Conservation (phyloP, 108 stramenopile genomes). For the Discostella stelligeroides region DNA sequence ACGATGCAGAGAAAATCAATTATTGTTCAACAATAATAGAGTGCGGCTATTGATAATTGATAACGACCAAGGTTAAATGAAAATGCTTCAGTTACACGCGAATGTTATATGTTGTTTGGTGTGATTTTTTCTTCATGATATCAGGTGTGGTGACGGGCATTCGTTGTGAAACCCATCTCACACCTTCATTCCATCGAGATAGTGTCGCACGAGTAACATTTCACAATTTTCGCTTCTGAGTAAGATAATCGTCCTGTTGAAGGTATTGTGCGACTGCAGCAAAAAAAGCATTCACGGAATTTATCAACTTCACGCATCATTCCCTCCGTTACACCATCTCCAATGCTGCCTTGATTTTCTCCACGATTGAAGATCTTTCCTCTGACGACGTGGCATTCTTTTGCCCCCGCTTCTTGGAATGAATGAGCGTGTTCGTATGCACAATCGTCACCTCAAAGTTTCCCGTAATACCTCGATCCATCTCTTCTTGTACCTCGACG, state of each 20-base stretch:
- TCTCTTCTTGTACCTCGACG: slow-evolving; percentile 38
- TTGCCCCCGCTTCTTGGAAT: slow-evolving; percentile 51
- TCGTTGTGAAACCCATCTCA: not conserved
- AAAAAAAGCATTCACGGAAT: not conserved
- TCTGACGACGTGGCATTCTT: slow-evolving; percentile 32
- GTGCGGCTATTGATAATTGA: no score
- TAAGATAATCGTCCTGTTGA: no score
- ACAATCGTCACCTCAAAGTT: slow-evolving; percentile 59
- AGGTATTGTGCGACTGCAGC: no score
- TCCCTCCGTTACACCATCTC: slow-evolving; percentile 18
- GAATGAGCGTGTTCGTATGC: slow-evolving; percentile 47
- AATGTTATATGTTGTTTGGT: no score
- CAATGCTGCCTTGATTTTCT: slow-evolving; percentile 45
- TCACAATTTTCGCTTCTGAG: no score
- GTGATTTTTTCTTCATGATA: not conserved
- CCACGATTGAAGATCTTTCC: slow-evolving; percentile 41
- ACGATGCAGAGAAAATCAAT: no score
- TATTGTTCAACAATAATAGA: not conserved
- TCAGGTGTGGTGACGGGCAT: not conserved
- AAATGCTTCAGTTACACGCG: no score
- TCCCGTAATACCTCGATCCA: slow-evolving; percentile 55
- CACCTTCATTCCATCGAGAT: slow-evolving; percentile 10
- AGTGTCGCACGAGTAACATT: no score
- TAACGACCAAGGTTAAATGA: no score
- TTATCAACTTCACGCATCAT: not conserved